These are phyloP conservation scores for Myxozyma sirexii DNA, from an alignment of 805 yeast genomes.

Conservation along the genomic window DNA sequence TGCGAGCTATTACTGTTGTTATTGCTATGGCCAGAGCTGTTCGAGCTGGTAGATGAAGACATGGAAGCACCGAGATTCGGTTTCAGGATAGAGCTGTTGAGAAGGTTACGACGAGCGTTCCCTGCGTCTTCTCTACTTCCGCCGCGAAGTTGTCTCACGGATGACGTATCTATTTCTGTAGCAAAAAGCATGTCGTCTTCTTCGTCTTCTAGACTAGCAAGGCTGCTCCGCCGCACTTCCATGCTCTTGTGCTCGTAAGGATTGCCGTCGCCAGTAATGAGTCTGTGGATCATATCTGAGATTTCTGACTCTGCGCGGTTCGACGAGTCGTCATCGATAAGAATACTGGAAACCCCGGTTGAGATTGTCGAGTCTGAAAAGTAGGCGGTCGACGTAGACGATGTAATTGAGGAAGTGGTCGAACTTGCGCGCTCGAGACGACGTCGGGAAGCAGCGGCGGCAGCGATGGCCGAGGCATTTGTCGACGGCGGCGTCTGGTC, in stretches of 20 bases:
- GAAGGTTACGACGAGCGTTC: neutral
- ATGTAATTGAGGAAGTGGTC: constrained; percentile 22
- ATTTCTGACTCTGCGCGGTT: constrained; percentile 26
- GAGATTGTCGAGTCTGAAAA: constrained; percentile 22
- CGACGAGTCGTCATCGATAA: constrained; percentile 19
- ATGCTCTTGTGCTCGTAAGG: constrained; percentile 13
- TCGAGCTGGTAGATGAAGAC: neutral
- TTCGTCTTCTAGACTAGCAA: constrained; percentile 23
- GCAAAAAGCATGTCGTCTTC: constrained; percentile 31
- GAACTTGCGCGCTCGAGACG: constrained; percentile 29
- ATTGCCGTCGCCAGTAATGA: constrained; percentile 27
- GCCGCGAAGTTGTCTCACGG: constrained; percentile 14
- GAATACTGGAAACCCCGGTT: constrained; percentile 27
- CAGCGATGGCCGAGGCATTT: constrained; percentile 17
- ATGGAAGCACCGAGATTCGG: constrained; percentile 3
- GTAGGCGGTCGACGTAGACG: constrained; percentile 26
- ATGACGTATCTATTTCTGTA: constrained; percentile 11
- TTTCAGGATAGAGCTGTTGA: constrained; percentile 9
- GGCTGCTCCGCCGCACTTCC: constrained; percentile 15
- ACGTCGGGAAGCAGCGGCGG: constrained; percentile 25
- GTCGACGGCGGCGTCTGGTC: constrained; percentile 12
- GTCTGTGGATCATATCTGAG: constrained; percentile 34
- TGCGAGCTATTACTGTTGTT: neutral
- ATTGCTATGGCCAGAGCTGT: neutral
- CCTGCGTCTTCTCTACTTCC: neutral